A percentile compares a stretch with the other conserved stretches of the same genome.
Conservation (phyloP, 73 alveolate genomes). For the Diophrys appendiculata region DNA sequence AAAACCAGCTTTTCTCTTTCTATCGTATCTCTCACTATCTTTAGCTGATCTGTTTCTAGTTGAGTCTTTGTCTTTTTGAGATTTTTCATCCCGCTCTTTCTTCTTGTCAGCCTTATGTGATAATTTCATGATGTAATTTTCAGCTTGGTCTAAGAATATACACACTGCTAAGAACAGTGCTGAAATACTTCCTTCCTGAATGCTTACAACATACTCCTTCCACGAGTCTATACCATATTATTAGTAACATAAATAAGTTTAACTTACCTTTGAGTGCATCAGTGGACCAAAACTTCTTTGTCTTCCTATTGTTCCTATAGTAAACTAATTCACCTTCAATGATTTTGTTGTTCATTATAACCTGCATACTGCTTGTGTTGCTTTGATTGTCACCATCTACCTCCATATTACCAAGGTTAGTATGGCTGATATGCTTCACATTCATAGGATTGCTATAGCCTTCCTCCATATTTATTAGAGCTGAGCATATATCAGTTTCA, state of each 20-base stretch:
- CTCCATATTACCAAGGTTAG: conserved; percentile 15
- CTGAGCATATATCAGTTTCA: conserved; percentile 2
- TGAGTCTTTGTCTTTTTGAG: background rate
- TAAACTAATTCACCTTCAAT: conserved; percentile 14
- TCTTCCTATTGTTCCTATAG: conserved; percentile 32
- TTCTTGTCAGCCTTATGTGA: background rate
- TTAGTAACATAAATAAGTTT: too few species aligned
- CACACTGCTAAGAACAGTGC: conserved; percentile 19
- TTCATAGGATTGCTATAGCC: conserved; percentile 50
- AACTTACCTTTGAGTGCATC: conserved; percentile 31
- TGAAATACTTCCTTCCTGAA: background rate
- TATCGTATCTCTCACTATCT: background rate
- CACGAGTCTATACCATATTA: too few species aligned
- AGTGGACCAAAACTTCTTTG: conserved; percentile 41
- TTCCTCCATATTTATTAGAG: conserved; percentile 24
- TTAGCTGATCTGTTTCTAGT: background rate
- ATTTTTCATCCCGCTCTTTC: conserved; percentile 5
- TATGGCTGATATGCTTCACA: background rate
- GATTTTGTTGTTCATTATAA: conserved; percentile 15
- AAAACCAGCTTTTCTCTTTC: conserved; percentile 15
- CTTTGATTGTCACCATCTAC: background rate
- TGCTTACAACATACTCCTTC: conserved; percentile 27
- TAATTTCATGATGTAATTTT: conserved; percentile 11
- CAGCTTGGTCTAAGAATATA: conserved; percentile 14
- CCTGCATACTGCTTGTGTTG: background rate